Base-by-base conservation (phyloP, 2,329 filamentous ascomycete genomes). In the Camillea tinctor region DNA sequence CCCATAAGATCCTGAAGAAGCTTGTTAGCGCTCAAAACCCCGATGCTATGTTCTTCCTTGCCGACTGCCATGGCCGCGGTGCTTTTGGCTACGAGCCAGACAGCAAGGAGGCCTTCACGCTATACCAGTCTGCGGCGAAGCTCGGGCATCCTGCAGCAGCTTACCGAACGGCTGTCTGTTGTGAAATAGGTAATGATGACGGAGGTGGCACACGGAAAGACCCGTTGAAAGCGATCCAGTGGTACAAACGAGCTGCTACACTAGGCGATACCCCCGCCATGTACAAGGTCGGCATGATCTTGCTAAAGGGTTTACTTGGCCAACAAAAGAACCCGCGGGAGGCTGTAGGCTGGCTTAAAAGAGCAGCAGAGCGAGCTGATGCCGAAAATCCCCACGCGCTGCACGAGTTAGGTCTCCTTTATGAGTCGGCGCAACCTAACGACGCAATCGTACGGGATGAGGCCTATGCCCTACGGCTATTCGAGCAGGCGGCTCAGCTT, bases 261-360 rank as follows among this genome's bases (percentile, higher is more conserved):
- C 81, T 98, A 2, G 94, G 95, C 2, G 94, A 99, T 71, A 89
- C 90, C 1, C 91, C 94, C 0, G 95, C 93, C 26, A 96, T 98
- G 92, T 99, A 97, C 80, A 99, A 99, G 77, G 88, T 98, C 76
- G 95, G 95, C 60, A 96, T 97, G 89, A 96, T 99, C 66, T 80
- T 92, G 63, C 84, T 98, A 57, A 98, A 98, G 75, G 95, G 94
- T 11, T 81, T 98, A 24, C 84, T 99, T n/a, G 93, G 93, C 3
- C 93, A 98, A 73, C 84, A 83, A 22, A 87, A 82, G 71, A 96
- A 96, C 71, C 85, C 92, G 2, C 85, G 90, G 50, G 95, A 98
- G 77, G 93, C 93, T 19, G 85, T 97, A 22, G 88, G 87, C 21
- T 98, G 95, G 93, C 83, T 99, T 56, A 97, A 97, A 79, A 87